Evolutionary conservation across 106 monocot genomes (phyloP).

Genomic region (Dendrobium huoshanense): DNA sequence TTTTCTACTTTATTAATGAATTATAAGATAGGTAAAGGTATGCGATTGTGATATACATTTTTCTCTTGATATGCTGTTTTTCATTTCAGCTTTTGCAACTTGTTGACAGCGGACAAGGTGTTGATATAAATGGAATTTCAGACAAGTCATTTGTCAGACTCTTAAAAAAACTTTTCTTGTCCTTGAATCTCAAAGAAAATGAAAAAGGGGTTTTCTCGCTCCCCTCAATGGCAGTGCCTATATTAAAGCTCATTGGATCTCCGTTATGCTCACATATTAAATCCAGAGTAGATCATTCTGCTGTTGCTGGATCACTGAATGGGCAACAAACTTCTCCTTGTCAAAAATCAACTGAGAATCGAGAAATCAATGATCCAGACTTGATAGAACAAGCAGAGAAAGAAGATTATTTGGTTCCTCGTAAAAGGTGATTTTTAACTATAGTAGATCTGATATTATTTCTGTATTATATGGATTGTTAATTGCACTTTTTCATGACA

Average conservation of each 20-base stretch:
- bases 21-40: not conserved
- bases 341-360: slow-evolving; percentile 10
- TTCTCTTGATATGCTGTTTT: not conserved
- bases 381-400: slow-evolving; percentile 17
- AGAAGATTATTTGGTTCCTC: slow-evolving; percentile 23
- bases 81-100: slow-evolving; percentile 73
- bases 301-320: slow-evolving; percentile 8
- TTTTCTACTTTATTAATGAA: not conserved
- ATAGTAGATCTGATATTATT: not conserved
- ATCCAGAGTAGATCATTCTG: slow-evolving; percentile 10
- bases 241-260: slow-evolving; percentile 45
- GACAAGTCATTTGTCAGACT: slow-evolving; percentile 50
- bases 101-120: slow-evolving; percentile 88
- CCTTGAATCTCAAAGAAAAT: slow-evolving; percentile 55
- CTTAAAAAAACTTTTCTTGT: slow-evolving; percentile 60
- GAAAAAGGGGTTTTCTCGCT: slow-evolving; percentile 52
- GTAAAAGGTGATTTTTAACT: slow-evolving; percentile 32
- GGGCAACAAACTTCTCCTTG: slow-evolving; percentile 13
- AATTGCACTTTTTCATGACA: not conserved
- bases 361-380: slow-evolving; percentile 16
- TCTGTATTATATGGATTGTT: not conserved
- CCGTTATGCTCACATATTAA: slow-evolving; percentile 24
- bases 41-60: not conserved
- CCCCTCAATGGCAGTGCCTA: slow-evolving; percentile 36
- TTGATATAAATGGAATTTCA: slow-evolving; percentile 69